These are phyloP conservation scores for Clathrospora elynae DNA, from an alignment of 2,329 filamentous ascomycete species.

Conservation along the genomic window DNA sequence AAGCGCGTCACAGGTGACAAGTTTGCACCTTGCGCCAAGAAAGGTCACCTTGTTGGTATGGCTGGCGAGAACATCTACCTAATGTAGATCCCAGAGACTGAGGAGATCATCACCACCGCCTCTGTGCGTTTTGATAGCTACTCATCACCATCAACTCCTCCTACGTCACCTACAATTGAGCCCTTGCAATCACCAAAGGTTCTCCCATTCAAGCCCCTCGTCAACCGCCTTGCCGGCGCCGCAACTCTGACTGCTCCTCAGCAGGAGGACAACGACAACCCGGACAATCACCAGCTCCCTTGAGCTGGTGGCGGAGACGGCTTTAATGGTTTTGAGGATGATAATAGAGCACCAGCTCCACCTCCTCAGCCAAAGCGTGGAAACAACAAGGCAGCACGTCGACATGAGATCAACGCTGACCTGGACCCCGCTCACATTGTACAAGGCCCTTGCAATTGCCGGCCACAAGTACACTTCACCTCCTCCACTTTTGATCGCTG, in stretches of 20 bases:
- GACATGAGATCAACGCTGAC: not conserved
- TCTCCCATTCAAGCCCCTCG: too few species aligned
- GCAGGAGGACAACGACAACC: too few species aligned
- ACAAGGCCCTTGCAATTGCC: not conserved
- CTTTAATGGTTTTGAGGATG: too few species aligned
- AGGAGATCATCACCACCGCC: not conserved
- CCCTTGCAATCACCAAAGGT: too few species aligned
- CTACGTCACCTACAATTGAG: not conserved
- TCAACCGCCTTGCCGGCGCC: too few species aligned
- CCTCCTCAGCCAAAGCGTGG: not conserved
- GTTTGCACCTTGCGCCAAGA: too few species aligned
- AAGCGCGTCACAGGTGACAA: too few species aligned
- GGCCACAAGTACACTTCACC: not conserved
- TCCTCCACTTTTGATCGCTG: not conserved
- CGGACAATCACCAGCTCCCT: too few species aligned
- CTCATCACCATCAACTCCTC: not conserved
- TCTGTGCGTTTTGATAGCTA: not conserved
- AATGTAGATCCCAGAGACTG: conserved; percentile 1
- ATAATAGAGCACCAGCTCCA: not conserved
- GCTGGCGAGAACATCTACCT: too few species aligned
- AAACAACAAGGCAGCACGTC: not conserved
- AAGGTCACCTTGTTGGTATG: too few species aligned
- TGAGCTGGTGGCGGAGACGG: not conserved
- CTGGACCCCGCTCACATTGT: not conserved
- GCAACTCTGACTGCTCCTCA: too few species aligned